Evolutionary conservation across 352 stramenopile genomes (phyloP).

Genomic region (Elongisporangium undulatum): DNA sequence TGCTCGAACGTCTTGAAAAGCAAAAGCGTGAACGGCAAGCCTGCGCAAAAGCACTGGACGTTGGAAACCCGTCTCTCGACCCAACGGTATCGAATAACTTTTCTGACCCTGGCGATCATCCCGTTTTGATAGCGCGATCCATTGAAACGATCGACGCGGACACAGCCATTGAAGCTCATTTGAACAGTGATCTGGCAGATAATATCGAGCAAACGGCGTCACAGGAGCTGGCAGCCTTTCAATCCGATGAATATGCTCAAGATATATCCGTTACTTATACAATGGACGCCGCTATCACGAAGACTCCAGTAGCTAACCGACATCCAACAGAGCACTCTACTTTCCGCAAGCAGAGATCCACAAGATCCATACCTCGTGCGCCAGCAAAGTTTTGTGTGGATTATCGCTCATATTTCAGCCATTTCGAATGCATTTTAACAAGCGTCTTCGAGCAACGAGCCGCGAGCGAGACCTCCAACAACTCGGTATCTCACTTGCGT

Average conservation of each 20-base stretch:
- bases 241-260: neutral
- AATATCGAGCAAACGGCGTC: neutral
- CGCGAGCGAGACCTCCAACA: slow-evolving; percentile 7
- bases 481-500: slow-evolving; percentile 13
- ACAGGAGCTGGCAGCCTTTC: neutral
- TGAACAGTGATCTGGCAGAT: neutral
- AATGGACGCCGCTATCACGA: neutral
- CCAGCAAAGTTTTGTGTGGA: slow-evolving; percentile 28
- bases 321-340: neutral
- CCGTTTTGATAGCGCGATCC: neutral
- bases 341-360: neutral
- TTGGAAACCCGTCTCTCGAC: neutral
- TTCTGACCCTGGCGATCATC: neutral
- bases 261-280: neutral
- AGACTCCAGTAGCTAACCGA: neutral
- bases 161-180: neutral
- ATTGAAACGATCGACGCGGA: neutral
- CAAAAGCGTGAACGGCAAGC: slow-evolving; percentile 15
- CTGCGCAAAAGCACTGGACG: neutral
- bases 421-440: slow-evolving; percentile 75
- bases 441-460: slow-evolving; percentile 57
- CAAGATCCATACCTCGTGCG: slow-evolving; percentile 4
- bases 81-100: neutral
- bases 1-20: slow-evolving; percentile 30
- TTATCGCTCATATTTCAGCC: slow-evolving; percentile 59